Percentiles rank a stretch among this genome's conserved stretches.
These are phyloP conservation scores for Tetrastigma voinierianum DNA, from an alignment of 164 flowering plant species.

Conservation along the genomic window DNA sequence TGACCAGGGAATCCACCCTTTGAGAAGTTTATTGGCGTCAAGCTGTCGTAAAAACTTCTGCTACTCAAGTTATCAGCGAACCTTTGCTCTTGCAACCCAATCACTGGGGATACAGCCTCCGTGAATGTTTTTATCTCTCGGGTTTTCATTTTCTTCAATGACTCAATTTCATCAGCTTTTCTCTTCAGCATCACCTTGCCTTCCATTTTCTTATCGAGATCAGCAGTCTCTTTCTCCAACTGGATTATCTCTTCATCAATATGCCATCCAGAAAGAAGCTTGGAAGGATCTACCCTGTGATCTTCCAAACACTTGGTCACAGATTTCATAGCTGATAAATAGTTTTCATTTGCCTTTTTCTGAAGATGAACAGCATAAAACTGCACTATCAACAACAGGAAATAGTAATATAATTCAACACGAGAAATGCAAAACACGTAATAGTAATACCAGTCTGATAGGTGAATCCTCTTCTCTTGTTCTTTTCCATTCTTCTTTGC, in stretches of 20 bases:
- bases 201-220: slow-evolving; percentile 20
- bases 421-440: neutral
- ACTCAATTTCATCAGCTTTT: slow-evolving; percentile 30
- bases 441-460: slow-evolving; percentile 30
- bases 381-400: neutral
- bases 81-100: slow-evolving; percentile 20
- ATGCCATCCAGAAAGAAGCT: slow-evolving; percentile 32
- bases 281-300: slow-evolving; percentile 31
- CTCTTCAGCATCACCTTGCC: slow-evolving; percentile 28
- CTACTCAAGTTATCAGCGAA: slow-evolving; percentile 8
- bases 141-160: slow-evolving; percentile 14
- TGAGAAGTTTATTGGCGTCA: slow-evolving; percentile 3
- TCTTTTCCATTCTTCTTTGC: slow-evolving; percentile 28
- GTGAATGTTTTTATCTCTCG: slow-evolving; percentile 32
- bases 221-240: slow-evolving; percentile 38
- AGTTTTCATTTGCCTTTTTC: slow-evolving; percentile 42
- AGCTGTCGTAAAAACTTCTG: slow-evolving; percentile 9
- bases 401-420: neutral
- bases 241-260: slow-evolving; percentile 33
- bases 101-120: slow-evolving; percentile 7
- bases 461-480: slow-evolving; percentile 23
- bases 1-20: slow-evolving; percentile 21
- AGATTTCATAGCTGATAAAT: slow-evolving; percentile 39
- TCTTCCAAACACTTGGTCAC: slow-evolving; percentile 36
- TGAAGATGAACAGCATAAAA: slow-evolving; percentile 19